phyloP scores from a whole-genome alignment of 116 monocot genomes.

The Phalaenopsis hybrid region DNA sequence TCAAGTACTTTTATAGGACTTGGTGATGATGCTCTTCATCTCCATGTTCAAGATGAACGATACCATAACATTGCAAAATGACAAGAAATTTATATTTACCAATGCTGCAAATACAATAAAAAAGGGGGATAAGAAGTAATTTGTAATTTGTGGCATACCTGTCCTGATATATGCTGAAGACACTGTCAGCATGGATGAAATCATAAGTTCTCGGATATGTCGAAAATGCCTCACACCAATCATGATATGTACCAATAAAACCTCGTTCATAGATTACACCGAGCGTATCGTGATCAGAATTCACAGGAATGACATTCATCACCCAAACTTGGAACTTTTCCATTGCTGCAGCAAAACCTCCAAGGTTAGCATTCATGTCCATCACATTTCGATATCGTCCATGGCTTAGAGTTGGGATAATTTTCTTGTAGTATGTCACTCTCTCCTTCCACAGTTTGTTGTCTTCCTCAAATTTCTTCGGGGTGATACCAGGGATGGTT shows the following conservation, averaged over 20 bases:
- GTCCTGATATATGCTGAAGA: slow-evolving; percentile 42
- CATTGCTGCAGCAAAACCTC: slow-evolving; percentile 34
- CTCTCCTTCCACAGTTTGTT: slow-evolving; percentile 30
- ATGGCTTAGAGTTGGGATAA: slow-evolving; percentile 24
- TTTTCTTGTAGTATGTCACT: slow-evolving; percentile 15
- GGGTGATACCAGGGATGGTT: slow-evolving; percentile 17
- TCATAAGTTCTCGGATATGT: slow-evolving; percentile 44
- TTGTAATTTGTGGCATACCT: slow-evolving; percentile 11
- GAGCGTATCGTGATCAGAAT: slow-evolving; percentile 22
- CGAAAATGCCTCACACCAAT: slow-evolving; percentile 39
- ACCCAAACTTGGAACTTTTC: slow-evolving; percentile 31
- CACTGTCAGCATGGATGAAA: slow-evolving; percentile 28
- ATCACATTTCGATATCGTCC: slow-evolving; percentile 38
- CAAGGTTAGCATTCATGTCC: slow-evolving; percentile 43
- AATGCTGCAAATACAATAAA: not conserved
- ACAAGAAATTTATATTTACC: no score
- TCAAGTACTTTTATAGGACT: no score
- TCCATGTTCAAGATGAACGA: no score
- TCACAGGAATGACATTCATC: slow-evolving; percentile 35
- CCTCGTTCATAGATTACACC: slow-evolving; percentile 37
- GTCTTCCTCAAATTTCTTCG: slow-evolving; percentile 23
- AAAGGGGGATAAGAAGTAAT: not conserved
- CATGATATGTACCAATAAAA: slow-evolving; percentile 38
- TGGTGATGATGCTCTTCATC: no score
- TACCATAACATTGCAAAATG: no score